A percentile compares a stretch with the other conserved stretches of the same genome.
Evolutionary conservation across 164 flowering plant genomes (phyloP).

Genomic region (Protea cynaroides): DNA sequence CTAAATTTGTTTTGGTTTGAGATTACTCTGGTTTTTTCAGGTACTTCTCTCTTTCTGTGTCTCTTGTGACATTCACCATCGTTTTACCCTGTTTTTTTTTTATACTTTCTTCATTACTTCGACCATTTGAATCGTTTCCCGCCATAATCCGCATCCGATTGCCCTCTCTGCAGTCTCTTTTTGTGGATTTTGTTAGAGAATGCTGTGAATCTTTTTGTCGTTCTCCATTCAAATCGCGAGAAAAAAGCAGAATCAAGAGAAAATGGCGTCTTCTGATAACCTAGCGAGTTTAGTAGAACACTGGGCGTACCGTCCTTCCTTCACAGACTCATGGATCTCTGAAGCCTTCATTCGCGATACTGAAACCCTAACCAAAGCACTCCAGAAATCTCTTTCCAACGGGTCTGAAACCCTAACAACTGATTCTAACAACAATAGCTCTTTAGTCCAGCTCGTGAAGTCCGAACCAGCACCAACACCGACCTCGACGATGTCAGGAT

Average conservation of each 20-base stretch:
- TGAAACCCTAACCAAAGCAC: slow-evolving; percentile 61
- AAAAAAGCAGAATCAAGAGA: not conserved
- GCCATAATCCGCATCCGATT: no score
- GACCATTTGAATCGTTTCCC: no score
- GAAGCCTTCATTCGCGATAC: slow-evolving; percentile 59
- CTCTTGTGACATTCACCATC: no score
- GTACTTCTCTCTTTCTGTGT: no score
- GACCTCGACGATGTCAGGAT: slow-evolving; percentile 33
- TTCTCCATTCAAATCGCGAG: not conserved
- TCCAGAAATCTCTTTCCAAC: slow-evolving; percentile 44
- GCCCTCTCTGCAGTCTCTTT: not conserved
- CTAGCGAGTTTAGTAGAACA: slow-evolving; percentile 35
- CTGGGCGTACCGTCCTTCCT: slow-evolving; percentile 37
- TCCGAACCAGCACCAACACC: slow-evolving; percentile 10
- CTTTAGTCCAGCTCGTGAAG: slow-evolving; percentile 5
- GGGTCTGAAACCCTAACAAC: slow-evolving; percentile 9
- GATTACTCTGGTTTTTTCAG: no score
- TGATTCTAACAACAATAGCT: slow-evolving; percentile 7
- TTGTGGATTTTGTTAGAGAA: not conserved
- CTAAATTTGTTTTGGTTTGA: no score
- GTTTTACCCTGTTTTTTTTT: no score
- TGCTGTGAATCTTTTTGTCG: not conserved
- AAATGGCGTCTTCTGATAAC: slow-evolving; percentile 57
- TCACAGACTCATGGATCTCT: slow-evolving; percentile 51
- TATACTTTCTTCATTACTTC: no score